phyloP scores from a whole-genome alignment of 805 yeast genomes.

The Candida dajiaensis region DNA sequence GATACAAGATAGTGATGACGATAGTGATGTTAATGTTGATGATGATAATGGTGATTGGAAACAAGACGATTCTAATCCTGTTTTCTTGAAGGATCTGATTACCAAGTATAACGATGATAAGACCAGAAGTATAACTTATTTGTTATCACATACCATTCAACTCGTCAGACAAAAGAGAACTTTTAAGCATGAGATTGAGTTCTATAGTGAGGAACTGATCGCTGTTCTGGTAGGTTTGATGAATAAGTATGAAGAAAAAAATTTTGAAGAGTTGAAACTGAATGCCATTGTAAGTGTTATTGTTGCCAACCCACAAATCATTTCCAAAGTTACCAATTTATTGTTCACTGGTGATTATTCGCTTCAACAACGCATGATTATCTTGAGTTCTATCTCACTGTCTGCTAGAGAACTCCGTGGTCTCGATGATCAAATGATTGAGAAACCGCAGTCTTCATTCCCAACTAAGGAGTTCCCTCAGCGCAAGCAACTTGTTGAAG shows the following conservation, averaged over 20 bases:
- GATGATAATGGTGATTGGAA: conserved; percentile 23
- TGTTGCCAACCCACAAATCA: conserved; percentile 43
- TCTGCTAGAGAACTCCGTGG: conserved; percentile 73
- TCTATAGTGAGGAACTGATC: conserved; percentile 50
- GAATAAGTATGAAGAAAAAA: conserved; percentile 48
- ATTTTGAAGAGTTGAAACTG: conserved; percentile 63
- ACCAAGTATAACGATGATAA: conserved; percentile 44
- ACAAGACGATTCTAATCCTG: conserved; percentile 44
- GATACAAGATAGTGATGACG: conserved; percentile 24
- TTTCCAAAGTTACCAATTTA: conserved; percentile 33
- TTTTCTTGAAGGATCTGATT: conserved; percentile 70
- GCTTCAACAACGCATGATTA: conserved; percentile 65
- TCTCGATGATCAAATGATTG: conserved; percentile 42
- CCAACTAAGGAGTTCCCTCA: conserved; percentile 28
- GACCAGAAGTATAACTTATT: conserved; percentile 31
- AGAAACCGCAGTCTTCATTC: conserved; percentile 31
- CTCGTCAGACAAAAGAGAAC: conserved; percentile 59
- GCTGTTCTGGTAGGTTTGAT: conserved; percentile 44
- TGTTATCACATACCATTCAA: conserved; percentile 43
- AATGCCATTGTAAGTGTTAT: conserved; percentile 60
- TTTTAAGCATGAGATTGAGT: conserved; percentile 55
- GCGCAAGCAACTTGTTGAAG: conserved; percentile 11
- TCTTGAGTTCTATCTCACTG: conserved; percentile 63
- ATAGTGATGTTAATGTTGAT: conserved; percentile 22
- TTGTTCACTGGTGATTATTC: conserved; percentile 73